Evolutionary conservation across 805 yeast genomes (phyloP), one percentile per base, ranked within the genome.

Genomic region (Yarrowia keelungensis): DNA sequence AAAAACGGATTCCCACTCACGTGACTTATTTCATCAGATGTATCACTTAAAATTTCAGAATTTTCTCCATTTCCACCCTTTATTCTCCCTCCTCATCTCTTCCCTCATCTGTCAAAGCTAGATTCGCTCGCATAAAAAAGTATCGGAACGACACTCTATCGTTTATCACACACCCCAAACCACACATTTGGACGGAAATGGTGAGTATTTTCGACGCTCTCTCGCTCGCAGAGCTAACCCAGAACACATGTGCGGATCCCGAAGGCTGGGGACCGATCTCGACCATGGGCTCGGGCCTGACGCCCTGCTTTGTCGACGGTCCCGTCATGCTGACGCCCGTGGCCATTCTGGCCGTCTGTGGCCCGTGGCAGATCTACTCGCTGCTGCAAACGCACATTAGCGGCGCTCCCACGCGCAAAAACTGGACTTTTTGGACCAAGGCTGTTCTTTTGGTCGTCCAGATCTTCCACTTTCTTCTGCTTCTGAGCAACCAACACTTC

Each of bases 251-350:
- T 45, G 65, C 45, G 49, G 68, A 69, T 47, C 51, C 43, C 22
- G 76, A 74, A 39, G 81, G 81, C 26, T 78, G 81, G 81, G 80
- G 80, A 12, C 81, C 81, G 12, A 68, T 76, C 36, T 72, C 78
- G 15, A 72, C 72, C 11, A 69, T 54, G 22, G 71, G 70, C 45
- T 74, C 71, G 61, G 75, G 70, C 45, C 69, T 80, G 61, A 75
- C 80, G 15, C 78, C 80, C n/a, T 80, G 83, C 70, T 81, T 80
- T 67, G 69, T 76, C 65, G 79, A 79, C 14, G 83, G 81, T 16
- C 72, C 74, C 5, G 70, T 80, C 36, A 68, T 76, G 36, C 73
- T 73, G 49, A 36, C 77, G 15, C 77, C 79, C 16, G 73, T 75
- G 11, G 14, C 76, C n/a, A 54, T 80, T 7, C 50, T 76, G 32